Evolutionary conservation across 805 yeast species (phyloP).

Genomic region (Torulaspora indica): DNA sequence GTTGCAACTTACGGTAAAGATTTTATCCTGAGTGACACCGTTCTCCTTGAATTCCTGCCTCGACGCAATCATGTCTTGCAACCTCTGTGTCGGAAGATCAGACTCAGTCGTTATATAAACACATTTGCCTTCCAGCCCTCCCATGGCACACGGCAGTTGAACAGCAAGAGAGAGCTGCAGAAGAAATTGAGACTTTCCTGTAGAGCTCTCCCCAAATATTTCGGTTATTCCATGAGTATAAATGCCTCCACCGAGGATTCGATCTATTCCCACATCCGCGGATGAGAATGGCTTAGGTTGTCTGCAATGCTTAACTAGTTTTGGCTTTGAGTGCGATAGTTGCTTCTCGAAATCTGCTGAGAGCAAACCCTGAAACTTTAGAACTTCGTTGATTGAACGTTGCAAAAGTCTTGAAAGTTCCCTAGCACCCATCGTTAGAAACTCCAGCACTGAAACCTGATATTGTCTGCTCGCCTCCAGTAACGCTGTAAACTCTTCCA

Average conservation of each 20-base stretch:
- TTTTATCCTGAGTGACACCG: slow-evolving; percentile 39
- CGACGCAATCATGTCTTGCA: slow-evolving; percentile 45
- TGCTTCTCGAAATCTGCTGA: slow-evolving; percentile 18
- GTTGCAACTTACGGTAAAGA: slow-evolving; percentile 54
- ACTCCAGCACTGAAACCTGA: slow-evolving; percentile 40
- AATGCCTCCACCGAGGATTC: slow-evolving; percentile 52
- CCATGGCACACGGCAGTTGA: slow-evolving; percentile 45
- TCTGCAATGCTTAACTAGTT: slow-evolving; percentile 3
- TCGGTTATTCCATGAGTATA: slow-evolving; percentile 58
- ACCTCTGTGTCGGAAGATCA: slow-evolving; percentile 59
- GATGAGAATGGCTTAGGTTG: slow-evolving; percentile 41
- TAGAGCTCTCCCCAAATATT: slow-evolving; percentile 75
- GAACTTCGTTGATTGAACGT: slow-evolving; percentile 35
- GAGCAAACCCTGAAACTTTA: slow-evolving; percentile 23
- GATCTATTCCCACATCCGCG: slow-evolving; percentile 51
- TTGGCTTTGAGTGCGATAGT: slow-evolving; percentile 6
- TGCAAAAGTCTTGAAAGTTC: slow-evolving; percentile 36
- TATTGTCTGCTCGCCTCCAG: slow-evolving; percentile 28
- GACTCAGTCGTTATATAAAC: slow-evolving; percentile 80
- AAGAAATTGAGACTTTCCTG: slow-evolving; percentile 80
- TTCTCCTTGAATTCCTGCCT: slow-evolving; percentile 32
- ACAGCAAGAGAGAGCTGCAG: slow-evolving; percentile 60
- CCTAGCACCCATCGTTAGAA: slow-evolving; percentile 37
- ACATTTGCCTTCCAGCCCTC: slow-evolving; percentile 49
- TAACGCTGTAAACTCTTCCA: slow-evolving; percentile 32